A percentile compares a stretch with the other conserved stretches of the same genome.
Evolutionary conservation across 768 basidiomycete genomes (phyloP).

Genomic region (Boletus eberwhitei): DNA sequence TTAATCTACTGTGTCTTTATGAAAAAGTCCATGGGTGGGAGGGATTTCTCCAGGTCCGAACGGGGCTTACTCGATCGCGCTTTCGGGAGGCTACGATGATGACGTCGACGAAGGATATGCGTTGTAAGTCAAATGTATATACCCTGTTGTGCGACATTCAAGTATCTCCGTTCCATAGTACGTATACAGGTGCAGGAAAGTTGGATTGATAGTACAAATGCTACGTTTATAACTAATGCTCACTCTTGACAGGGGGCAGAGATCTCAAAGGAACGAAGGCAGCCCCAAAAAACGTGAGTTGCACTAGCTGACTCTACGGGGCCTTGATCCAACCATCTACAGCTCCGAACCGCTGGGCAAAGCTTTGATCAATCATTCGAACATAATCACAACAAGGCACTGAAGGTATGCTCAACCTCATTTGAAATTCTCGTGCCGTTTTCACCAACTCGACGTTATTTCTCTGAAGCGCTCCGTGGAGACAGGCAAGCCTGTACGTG

Average conservation of each 20-base stretch:
- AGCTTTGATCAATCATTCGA: slow-evolving; percentile 82
- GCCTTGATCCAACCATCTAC: neutral
- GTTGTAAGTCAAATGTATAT: slow-evolving; percentile 53
- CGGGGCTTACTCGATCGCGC: slow-evolving; percentile 82
- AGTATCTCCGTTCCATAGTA: slow-evolving; percentile 33
- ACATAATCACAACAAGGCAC: slow-evolving; percentile 62
- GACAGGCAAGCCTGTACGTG: slow-evolving; percentile 78
- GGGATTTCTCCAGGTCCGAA: slow-evolving; percentile 62
- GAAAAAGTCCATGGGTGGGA: slow-evolving; percentile 70
- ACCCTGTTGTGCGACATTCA: neutral
- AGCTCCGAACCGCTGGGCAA: slow-evolving; percentile 89
- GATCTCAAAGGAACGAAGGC: slow-evolving; percentile 82
- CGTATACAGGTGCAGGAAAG: slow-evolving; percentile 75
- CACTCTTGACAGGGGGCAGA: slow-evolving; percentile 58
- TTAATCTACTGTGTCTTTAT: neutral
- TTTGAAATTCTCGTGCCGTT: neutral
- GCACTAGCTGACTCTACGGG: neutral
- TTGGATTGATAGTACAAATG: neutral
- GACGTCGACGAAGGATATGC: slow-evolving; percentile 80
- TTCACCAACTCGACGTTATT: neutral
- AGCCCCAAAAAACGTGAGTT: slow-evolving; percentile 76
- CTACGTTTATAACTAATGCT: neutral
- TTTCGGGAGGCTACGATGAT: slow-evolving; percentile 88
- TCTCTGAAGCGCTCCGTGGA: slow-evolving; percentile 62
- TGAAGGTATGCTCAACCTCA: slow-evolving; percentile 43